Evolutionary conservation across 306 rosid genomes (phyloP).

Genomic region (Prunus salicina): DNA sequence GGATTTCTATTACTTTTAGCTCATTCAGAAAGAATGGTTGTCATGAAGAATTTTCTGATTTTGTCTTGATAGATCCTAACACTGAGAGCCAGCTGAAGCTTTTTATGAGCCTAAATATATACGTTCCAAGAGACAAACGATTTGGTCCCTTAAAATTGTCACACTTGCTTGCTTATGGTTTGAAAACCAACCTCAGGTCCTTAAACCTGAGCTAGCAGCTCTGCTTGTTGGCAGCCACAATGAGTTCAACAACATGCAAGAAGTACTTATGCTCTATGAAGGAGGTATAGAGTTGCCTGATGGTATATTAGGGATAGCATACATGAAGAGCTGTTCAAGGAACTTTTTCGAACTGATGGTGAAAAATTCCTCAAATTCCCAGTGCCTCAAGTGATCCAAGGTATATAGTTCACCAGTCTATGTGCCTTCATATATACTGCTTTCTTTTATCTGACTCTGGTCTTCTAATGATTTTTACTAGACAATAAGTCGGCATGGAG

Average conservation of each 20-base stretch:
- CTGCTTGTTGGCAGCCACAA: constrained; percentile 46
- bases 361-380: constrained; percentile 53
- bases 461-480: constrained; percentile 13
- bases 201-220: constrained; percentile 57
- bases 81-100: constrained; percentile 54
- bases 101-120: constrained; percentile 50
- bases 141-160: constrained; percentile 83
- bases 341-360: constrained; percentile 58
- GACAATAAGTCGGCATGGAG: constrained; percentile 50
- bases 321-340: constrained; percentile 58
- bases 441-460: background rate
- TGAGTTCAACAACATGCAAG: constrained; percentile 79
- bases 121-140: constrained; percentile 83
- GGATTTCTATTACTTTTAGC: background rate
- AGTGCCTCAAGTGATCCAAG: constrained; percentile 71
- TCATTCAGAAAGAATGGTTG: background rate
- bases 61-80: constrained; percentile 44
- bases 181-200: constrained; percentile 56
- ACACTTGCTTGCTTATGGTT: constrained; percentile 64
- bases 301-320: constrained; percentile 41
- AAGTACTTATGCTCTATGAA: constrained; percentile 58
- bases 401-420: constrained; percentile 21
- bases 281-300: constrained; percentile 64
- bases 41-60: background rate
- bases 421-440: background rate